These are phyloP conservation scores for Prunus armeniaca DNA, from an alignment of 306 rosid genomes.

Conservation along the genomic window DNA sequence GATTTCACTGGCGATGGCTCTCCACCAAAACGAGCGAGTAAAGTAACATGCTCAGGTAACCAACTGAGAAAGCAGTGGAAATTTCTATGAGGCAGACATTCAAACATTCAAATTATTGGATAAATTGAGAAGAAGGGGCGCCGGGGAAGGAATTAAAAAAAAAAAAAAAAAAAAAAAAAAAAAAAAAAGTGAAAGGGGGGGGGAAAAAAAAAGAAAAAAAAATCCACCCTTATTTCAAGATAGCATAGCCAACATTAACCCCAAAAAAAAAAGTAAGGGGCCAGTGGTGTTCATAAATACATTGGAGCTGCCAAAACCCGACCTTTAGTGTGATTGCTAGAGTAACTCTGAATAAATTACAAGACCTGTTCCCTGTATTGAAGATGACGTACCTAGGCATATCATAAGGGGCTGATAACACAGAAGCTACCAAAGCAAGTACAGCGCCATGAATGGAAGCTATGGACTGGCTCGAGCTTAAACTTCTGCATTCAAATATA, in stretches of 20 bases:
- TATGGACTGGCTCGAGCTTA: conserved; percentile 58
- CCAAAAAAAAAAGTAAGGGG: not conserved
- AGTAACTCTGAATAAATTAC: not conserved
- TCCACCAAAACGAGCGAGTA: conserved; percentile 87
- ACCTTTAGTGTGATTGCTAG: not conserved
- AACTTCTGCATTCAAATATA: conserved; percentile 53
- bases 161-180: too few species aligned
- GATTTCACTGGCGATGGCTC: conserved; percentile 93
- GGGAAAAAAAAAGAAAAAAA: too few species aligned
- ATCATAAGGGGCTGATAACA: conserved; percentile 92
- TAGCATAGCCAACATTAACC: not conserved
- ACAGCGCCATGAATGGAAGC: conserved; percentile 91
- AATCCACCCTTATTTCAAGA: not conserved
- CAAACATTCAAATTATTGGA: not conserved
- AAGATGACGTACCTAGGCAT: conserved; percentile 73
- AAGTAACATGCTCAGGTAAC: conserved; percentile 89
- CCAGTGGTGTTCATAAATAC: not conserved
- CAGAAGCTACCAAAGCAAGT: conserved; percentile 89
- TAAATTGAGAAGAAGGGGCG: not conserved
- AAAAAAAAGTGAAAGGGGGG: too few species aligned
- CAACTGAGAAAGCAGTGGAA: conserved; percentile 52
- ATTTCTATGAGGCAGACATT: conserved; percentile 2
- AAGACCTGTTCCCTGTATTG: not conserved
- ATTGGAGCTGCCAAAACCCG: not conserved
- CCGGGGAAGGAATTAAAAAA: not conserved